Conservation (phyloP, 169 alveolate genomes). For the Cryptosporidium felis region DNA sequence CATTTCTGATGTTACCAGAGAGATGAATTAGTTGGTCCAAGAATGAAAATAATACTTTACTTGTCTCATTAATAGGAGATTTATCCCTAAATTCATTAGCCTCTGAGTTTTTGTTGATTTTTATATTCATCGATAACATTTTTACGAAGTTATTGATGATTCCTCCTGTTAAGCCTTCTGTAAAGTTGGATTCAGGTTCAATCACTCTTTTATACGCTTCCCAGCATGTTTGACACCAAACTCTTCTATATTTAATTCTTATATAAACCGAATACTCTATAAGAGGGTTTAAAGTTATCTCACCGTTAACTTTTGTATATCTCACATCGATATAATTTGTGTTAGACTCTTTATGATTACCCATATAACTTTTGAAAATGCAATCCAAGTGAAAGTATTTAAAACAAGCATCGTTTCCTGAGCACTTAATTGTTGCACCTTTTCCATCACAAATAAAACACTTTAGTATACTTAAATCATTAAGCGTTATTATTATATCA, state of each 20-base stretch:
- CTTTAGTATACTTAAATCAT: conserved; percentile 8
- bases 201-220: neutral
- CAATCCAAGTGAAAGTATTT: conserved; percentile 39
- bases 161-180: conserved; percentile 68
- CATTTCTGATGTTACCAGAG: neutral
- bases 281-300: neutral
- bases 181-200: conserved; percentile 19
- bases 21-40: neutral
- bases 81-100: neutral
- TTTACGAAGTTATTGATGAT: neutral
- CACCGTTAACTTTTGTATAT: neutral
- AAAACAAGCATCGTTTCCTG: conserved; percentile 63
- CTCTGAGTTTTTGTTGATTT: neutral
- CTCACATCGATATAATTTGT: neutral
- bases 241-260: conserved; percentile 63
- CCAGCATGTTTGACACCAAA: conserved; percentile 63
- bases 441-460: neutral
- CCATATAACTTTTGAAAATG: neutral
- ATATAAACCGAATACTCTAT: neutral
- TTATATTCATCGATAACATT: conserved; percentile 15
- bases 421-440: conserved; percentile 66
- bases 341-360: neutral
- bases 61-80: neutral
- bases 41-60: neutral
- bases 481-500: conserved; percentile 37